phyloP scores from a whole-genome alignment of 2,329 filamentous ascomycete species.

The Trichophyton mentagrophytes region DNA sequence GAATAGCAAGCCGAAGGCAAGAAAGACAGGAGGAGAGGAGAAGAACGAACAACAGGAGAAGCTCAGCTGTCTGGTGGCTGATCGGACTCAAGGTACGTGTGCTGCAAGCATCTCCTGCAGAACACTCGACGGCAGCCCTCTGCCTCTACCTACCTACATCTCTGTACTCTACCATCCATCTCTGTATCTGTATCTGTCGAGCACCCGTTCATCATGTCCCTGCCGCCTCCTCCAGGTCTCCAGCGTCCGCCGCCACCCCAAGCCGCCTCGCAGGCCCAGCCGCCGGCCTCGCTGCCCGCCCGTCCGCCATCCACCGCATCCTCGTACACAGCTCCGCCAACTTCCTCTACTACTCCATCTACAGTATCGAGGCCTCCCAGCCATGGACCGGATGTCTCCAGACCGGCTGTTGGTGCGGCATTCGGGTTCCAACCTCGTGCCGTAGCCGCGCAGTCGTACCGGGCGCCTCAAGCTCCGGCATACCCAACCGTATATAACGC shows the following conservation, averaged over 20 bases:
- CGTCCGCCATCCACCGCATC: slow-evolving; percentile 53
- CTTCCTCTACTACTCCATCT: slow-evolving; percentile 10
- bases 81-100: neutral
- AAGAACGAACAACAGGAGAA: too few species aligned
- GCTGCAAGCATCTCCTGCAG: neutral
- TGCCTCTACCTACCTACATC: neutral
- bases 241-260: slow-evolving; percentile 27
- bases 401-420: slow-evolving; percentile 16
- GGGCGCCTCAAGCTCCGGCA: slow-evolving; percentile 12
- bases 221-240: slow-evolving; percentile 72
- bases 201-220: slow-evolving; percentile 56
- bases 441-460: slow-evolving; percentile 29
- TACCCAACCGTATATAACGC: slow-evolving; percentile 25
- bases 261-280: slow-evolving; percentile 29
- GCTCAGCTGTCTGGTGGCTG: too few species aligned
- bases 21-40: neutral
- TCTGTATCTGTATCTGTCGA: slow-evolving; percentile 14
- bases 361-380: slow-evolving; percentile 16
- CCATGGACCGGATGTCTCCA: slow-evolving; percentile 29
- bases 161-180: slow-evolving; percentile 8
- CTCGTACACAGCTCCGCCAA: slow-evolving; percentile 21
- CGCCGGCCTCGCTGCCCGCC: slow-evolving; percentile 56
- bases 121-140: neutral
- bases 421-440: slow-evolving; percentile 47
- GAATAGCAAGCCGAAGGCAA: neutral